Conservation (phyloP, 2,329 filamentous ascomycete species). For the Penicillium sp. region DNA sequence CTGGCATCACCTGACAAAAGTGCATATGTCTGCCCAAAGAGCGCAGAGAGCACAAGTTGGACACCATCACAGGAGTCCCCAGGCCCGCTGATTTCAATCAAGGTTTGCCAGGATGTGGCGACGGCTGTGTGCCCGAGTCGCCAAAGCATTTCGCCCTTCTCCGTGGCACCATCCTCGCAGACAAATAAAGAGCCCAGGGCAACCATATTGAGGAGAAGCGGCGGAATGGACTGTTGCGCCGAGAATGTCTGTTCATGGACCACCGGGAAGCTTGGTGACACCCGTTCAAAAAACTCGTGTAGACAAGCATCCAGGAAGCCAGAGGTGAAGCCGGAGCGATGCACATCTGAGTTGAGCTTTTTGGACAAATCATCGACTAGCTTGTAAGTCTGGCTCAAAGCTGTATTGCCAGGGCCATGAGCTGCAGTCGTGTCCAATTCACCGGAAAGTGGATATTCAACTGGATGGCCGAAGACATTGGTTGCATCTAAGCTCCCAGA, state of each 20-base stretch:
- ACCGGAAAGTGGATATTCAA: too few species aligned
- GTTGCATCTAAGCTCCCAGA: background rate
- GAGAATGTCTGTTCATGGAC: slow-evolving; percentile 19
- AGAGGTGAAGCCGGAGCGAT: slow-evolving; percentile 17
- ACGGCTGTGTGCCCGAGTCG: slow-evolving; percentile 20
- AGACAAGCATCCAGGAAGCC: slow-evolving; percentile 20
- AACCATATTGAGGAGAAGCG: slow-evolving; percentile 21
- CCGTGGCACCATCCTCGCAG: slow-evolving; percentile 10
- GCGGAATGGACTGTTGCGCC: slow-evolving; percentile 13
- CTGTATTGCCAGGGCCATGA: slow-evolving; percentile 11
- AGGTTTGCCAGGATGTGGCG: slow-evolving; percentile 20
- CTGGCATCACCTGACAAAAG: slow-evolving; percentile 14
- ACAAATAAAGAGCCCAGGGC: slow-evolving; percentile 20
- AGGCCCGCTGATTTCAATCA: slow-evolving; percentile 16
- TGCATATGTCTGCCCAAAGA: slow-evolving; percentile 19
- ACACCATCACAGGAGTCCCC: slow-evolving; percentile 19
- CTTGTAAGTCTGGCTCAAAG: slow-evolving; percentile 15
- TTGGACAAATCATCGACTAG: slow-evolving; percentile 20
- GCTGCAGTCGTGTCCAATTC: background rate
- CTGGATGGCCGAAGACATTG: background rate
- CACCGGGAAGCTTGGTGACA: slow-evolving; percentile 16
- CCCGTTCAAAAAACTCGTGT: slow-evolving; percentile 17
- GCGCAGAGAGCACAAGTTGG: slow-evolving; percentile 17
- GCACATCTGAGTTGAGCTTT: slow-evolving; percentile 15
- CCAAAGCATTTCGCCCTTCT: slow-evolving; percentile 23